Base-by-base conservation (phyloP, 352 stramenopile species). In the Phytophthora sp. region DNA sequence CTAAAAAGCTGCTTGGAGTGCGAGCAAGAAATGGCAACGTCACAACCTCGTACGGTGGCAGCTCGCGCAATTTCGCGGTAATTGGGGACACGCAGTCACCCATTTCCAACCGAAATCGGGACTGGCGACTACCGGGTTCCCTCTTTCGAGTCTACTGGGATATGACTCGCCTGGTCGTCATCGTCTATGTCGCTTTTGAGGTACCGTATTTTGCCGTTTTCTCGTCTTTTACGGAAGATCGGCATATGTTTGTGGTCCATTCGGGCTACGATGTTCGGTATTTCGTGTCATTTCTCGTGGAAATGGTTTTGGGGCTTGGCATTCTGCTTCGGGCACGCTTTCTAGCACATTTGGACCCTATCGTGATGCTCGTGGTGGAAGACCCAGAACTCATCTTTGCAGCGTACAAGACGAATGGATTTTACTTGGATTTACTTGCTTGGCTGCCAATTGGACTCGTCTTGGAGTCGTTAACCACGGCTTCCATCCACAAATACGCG, bases 131-230 rank as follows among this genome's bases (percentile, higher is more conserved):
- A 0, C 81, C 83, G 1, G 78, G 72, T 0, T 93, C 85, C 3
- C 15, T 58, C 3, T 88, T 92, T 35, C 76, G 82, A 3, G 61
- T 81, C 4, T 63, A 71, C 0, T 93, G 83, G 85, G 80, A 91
- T 41, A 30, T 77, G 0, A 16, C 77, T 9, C 65, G 76, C 0
- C 57, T 93, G 7, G 7, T 88, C 3, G 51, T 62, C 1, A 79
- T 77, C 24, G 51, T 91, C 15, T 90, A 71, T 38, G 53, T 91
- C 4, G 78, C 78, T 0, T 88, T 92, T 24, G 83, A 90, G 70
- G 81, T 93, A 1, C 85, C 85, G 4, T 92, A 88, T 36, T 90
- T 83, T 39, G 69, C 85, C 11, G 70, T 86, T 1, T 92, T 93
- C 53, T 73, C 89, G 30, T 81, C 74, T 0, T 89, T 80, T 31